These are phyloP conservation scores for Psidium friedrichsthalianum DNA, from an alignment of 345 rosid genomes.

Conservation along the genomic window DNA sequence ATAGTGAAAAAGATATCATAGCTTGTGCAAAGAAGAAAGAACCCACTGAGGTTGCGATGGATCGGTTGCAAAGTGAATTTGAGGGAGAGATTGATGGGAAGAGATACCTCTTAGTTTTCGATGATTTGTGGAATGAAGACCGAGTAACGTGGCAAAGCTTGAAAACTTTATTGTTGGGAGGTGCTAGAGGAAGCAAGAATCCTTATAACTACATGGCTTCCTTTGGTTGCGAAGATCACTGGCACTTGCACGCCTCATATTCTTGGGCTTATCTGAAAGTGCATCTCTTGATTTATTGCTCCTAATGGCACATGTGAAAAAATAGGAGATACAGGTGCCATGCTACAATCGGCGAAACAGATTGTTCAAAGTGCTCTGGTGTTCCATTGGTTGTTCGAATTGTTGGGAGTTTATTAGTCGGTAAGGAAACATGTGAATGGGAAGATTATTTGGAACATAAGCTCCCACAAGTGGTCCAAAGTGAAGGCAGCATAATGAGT, in stretches of 20 bases:
- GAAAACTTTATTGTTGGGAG: rapidly evolving
- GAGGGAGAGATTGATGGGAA: background rate
- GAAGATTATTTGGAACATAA: too few species aligned
- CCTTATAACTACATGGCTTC: background rate
- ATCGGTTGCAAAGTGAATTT: rapidly evolving
- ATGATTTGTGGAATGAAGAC: rapidly evolving
- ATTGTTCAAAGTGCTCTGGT: too few species aligned
- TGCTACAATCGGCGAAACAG: background rate
- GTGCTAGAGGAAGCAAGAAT: background rate
- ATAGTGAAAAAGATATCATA: too few species aligned
- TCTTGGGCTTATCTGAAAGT: background rate
- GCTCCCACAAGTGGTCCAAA: too few species aligned
- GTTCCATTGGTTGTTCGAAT: too few species aligned
- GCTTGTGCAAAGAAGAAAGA: rapidly evolving
- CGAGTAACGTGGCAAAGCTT: rapidly evolving
- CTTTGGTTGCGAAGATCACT: rapidly evolving
- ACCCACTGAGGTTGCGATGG: rapidly evolving
- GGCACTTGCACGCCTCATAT: rapidly evolving
- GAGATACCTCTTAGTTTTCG: background rate
- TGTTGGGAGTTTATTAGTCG: too few species aligned
- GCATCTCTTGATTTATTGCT: rapidly evolving
- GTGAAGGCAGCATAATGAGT: rapidly evolving
- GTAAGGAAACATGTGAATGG: too few species aligned
- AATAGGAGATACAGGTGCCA: background rate
- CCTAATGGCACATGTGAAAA: rapidly evolving